These are phyloP conservation scores for Eremothecium cymbalariae DNA, from an alignment of 1,139 yeast genomes.

Conservation along the genomic window DNA sequence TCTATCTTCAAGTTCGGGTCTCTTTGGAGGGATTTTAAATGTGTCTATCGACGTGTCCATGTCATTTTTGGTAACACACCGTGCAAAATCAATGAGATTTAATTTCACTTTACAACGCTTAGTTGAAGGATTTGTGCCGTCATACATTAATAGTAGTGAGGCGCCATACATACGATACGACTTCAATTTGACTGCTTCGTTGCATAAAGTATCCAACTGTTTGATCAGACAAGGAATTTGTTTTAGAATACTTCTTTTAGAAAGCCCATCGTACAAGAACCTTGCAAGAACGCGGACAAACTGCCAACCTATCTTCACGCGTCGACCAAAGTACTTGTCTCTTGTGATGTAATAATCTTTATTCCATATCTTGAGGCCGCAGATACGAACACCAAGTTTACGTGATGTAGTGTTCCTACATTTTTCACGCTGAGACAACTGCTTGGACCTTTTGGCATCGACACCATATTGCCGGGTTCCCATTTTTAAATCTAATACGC, in stretches of 20 bases:
- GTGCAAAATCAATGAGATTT: constrained; percentile 90
- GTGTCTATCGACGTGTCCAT: constrained; percentile 30
- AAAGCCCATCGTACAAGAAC: constrained; percentile 69
- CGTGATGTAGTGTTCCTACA: constrained; percentile 78
- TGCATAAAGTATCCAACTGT: constrained; percentile 50
- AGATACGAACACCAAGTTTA: constrained; percentile 78
- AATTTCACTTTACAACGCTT: constrained; percentile 38
- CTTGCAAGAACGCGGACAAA: constrained; percentile 67
- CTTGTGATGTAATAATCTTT: constrained; percentile 48
- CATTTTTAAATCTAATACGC: constrained; percentile 93
- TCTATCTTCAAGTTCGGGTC: constrained; percentile 54
- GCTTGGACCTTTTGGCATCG: constrained; percentile 69
- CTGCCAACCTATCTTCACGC: constrained; percentile 62
- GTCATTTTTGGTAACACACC: constrained; percentile 72
- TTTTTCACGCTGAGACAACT: constrained; percentile 70
- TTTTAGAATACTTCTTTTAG: constrained; percentile 49
- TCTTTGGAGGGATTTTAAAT: constrained; percentile 58
- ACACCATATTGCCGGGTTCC: constrained; percentile 99
- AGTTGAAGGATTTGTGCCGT: constrained; percentile 40
- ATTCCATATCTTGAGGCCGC: constrained; percentile 92
- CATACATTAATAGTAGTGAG: constrained; percentile 80
- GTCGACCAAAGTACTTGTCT: constrained; percentile 90
- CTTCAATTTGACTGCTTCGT: constrained; percentile 45
- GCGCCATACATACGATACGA: constrained; percentile 95
- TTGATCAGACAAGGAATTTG: constrained; percentile 62